These are phyloP conservation scores for Setaria italica DNA, from an alignment of 202 grass and related monocot species.

Conservation along the genomic window DNA sequence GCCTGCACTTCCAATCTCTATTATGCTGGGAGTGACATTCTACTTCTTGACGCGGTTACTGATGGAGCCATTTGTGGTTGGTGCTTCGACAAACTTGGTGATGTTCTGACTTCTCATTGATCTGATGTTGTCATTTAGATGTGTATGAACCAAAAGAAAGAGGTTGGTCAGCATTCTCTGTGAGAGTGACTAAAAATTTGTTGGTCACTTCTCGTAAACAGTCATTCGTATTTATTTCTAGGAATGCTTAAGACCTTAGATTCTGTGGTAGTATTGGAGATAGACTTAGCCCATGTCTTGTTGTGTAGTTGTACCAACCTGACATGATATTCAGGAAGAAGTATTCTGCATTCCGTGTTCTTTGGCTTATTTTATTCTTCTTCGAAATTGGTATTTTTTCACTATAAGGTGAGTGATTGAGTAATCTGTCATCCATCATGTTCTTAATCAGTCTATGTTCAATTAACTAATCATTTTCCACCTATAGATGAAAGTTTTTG, in stretches of 20 bases:
- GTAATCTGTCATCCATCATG: background rate
- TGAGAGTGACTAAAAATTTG: slow-evolving; percentile 39
- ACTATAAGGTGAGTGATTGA: background rate
- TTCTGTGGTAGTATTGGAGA: slow-evolving; percentile 16
- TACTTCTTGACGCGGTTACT: slow-evolving; percentile 96
- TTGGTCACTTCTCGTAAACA: slow-evolving; percentile 26
- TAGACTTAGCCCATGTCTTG: slow-evolving; percentile 35
- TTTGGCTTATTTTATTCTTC: slow-evolving; percentile 8
- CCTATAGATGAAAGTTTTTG: background rate
- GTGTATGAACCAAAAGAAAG: slow-evolving; percentile 9
- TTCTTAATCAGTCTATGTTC: slow-evolving; percentile 16
- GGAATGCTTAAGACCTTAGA: slow-evolving; percentile 36
- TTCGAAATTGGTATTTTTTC: background rate
- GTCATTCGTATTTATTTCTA: slow-evolving; percentile 33
- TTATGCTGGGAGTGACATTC: slow-evolving; percentile 76
- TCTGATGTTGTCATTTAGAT: slow-evolving; percentile 26
- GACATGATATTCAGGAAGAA: slow-evolving; percentile 34
- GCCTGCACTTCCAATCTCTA: slow-evolving; percentile 94
- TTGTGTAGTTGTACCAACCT: slow-evolving; percentile 43
- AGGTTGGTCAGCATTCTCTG: slow-evolving; percentile 37
- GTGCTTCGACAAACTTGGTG: slow-evolving; percentile 79
- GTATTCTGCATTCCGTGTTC: slow-evolving; percentile 15
- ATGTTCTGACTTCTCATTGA: slow-evolving; percentile 87
- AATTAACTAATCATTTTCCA: background rate
- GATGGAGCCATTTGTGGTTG: slow-evolving; percentile 94